Base-by-base conservation (phyloP, 495 filamentous ascomycete species). In the Penicillium soppii region DNA sequence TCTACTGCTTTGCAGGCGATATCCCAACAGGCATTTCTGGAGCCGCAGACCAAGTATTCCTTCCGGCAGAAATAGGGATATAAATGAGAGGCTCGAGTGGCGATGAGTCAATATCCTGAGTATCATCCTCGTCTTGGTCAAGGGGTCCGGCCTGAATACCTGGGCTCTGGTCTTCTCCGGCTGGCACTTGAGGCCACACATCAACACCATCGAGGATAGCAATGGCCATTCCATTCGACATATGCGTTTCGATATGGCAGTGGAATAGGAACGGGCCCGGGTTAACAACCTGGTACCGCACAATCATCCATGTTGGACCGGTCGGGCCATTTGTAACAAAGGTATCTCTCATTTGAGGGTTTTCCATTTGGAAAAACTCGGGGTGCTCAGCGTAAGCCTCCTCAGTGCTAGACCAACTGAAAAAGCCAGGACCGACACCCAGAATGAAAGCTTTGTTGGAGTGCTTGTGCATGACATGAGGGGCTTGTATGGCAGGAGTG, bases 381-480 rank as follows among this genome's bases (percentile, higher is more conserved):
- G 77, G 47, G 56, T 59, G 19, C 51, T 52, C 66, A 16, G 62
- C 52, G 23, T 65, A 50, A 0, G 79, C 80, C 42, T 78, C 73
- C 12, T 65, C 70, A 4, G 78, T 73, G 15, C 62, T 67, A 6
- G 55, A 56, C 57, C 69, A 81, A 22, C 67, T 72, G 56, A 76
- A 82, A 2, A 42, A 40, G 0, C 76, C 78, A 0, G 30, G 46
- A 9, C 73, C 76, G 26, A 56, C 44, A 16, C 78, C 79, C 27
- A 82, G 72, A 29, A 74, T 55, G 51, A 64, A 80, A 22, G 56
- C 71, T 50, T 79, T 80, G 63, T 73, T 81, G 43, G 69, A 69
- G 58, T 82, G 79, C 62, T 82, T 82, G 66, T 83, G 79, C 57
- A 83, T 76, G 0, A 74, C 68, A 45, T 83, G 81, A 8, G 72